These are phyloP conservation scores for Rubia yunnanensis DNA, from an alignment of 257 asterid species.

Conservation along the genomic window DNA sequence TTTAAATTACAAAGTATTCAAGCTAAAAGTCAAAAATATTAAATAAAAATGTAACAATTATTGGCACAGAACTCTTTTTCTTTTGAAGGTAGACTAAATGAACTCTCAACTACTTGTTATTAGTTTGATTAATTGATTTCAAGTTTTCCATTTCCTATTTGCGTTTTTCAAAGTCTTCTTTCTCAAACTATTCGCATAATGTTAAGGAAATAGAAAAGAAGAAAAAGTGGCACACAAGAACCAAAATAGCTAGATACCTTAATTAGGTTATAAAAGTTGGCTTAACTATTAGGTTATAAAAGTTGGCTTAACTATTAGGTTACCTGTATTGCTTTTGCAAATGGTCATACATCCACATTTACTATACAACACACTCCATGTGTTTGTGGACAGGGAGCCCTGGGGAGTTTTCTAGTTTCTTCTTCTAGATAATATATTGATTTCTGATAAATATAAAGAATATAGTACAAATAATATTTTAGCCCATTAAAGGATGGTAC, in stretches of 20 bases:
- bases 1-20: no score
- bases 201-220: neutral
- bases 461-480: neutral
- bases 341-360: neutral
- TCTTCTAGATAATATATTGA: constrained; percentile 6
- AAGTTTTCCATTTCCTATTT: no score
- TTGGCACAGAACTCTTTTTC: no score
- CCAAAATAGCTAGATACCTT: neutral
- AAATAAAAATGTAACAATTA: no score
- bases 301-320: neutral
- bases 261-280: neutral
- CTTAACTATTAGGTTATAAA: neutral
- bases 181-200: no score
- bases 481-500: no score
- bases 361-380: neutral
- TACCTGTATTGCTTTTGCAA: neutral
- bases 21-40: no score
- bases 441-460: neutral
- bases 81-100: no score
- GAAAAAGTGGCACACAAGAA: neutral
- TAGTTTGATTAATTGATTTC: no score
- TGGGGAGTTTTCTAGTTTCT: constrained; percentile 8
- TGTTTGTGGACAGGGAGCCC: constrained; percentile 6
- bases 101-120: no score
- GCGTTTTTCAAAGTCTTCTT: no score